Evolutionary conservation across 345 rosid genomes (phyloP).

Genomic region (Hypericum perforatum): DNA sequence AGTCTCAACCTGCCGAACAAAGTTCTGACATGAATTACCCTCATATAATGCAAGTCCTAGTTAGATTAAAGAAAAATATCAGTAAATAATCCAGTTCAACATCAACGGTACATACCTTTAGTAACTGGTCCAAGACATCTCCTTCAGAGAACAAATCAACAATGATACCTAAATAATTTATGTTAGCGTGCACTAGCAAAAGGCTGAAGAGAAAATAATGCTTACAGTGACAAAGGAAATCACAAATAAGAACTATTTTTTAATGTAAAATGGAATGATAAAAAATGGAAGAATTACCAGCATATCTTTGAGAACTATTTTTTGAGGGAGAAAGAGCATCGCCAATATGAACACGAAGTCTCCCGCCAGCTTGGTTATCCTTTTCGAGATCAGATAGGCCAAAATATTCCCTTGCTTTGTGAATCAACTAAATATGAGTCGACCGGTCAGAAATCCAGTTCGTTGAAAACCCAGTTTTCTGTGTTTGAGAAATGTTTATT

Average conservation of each 20-base stretch:
- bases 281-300: slow-evolving; percentile 35
- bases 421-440: slow-evolving; percentile 42
- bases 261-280: background rate
- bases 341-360: slow-evolving; percentile 43
- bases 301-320: slow-evolving; percentile 35
- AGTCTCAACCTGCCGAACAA: slow-evolving; percentile 34
- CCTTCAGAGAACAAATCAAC: slow-evolving; percentile 70
- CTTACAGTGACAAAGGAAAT: background rate
- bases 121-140: slow-evolving; percentile 51
- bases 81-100: background rate
- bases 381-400: slow-evolving; percentile 61
- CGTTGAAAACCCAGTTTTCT: too few relatives aligned
- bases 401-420: slow-evolving; percentile 54
- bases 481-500: too few relatives aligned
- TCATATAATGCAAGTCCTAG: too few relatives aligned
- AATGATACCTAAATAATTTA: slow-evolving; percentile 41
- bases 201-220: background rate
- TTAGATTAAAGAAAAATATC: background rate
- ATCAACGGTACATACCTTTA: slow-evolving; percentile 36
- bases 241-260: background rate
- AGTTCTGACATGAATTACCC: background rate
- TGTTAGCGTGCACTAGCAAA: slow-evolving; percentile 12
- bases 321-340: slow-evolving; percentile 43
- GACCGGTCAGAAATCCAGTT: slow-evolving; percentile 2
- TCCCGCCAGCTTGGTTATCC: slow-evolving; percentile 41